Evolutionary conservation across 352 stramenopile genomes (phyloP), one percentile per base, ranked within the genome.

Genomic region (Pythium dissotocum): DNA sequence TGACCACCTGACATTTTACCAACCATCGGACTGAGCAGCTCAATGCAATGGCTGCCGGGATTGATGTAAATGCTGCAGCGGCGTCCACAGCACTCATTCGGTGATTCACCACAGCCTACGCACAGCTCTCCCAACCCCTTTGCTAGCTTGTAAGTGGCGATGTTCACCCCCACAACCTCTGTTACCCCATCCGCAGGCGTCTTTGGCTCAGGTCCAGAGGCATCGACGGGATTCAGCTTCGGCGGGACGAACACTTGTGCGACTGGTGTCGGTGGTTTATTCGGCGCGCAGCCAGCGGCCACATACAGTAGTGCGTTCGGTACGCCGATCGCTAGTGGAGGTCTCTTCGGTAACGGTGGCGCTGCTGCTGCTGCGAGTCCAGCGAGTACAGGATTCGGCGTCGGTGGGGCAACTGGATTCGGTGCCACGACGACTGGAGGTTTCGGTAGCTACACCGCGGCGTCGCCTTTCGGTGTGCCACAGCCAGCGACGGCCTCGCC

Each of bases 401-500:
- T 24, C 21, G 21, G 21, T 24, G 21, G 21, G 21, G 21, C 21
- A 0, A 24, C 0, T 24, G 21, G 21, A 24, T 49, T 49, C 7
- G 16, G 14, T 49, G 40, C 40, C 14, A 14, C 8, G 13, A 12
- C 38, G 13, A 13, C 30, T 10, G 59, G 51, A 18, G 67, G 67
- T 2, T 83, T 83, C 44, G 72, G 74, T 26, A 69, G 36, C 44
- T 73, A 70, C 40, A 68, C 74, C 2, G 61, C 77, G 32, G 63
- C 77, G 28, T 81, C 85, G 6, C 78, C 85, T 0, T 93, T 93
- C 61, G 80, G 73, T 2, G 59, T 38, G 8, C 61, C 85, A 14
- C 88, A 89, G 28, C 65, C 80, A 32, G 63, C 80, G 1, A 75
- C 82, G n/a, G 61, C 84, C 12, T 93, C 83, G 64, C 87, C 87